Conservation (phyloP, 1,284 basidiomycete genomes). For the Naganishia sp. region DNA sequence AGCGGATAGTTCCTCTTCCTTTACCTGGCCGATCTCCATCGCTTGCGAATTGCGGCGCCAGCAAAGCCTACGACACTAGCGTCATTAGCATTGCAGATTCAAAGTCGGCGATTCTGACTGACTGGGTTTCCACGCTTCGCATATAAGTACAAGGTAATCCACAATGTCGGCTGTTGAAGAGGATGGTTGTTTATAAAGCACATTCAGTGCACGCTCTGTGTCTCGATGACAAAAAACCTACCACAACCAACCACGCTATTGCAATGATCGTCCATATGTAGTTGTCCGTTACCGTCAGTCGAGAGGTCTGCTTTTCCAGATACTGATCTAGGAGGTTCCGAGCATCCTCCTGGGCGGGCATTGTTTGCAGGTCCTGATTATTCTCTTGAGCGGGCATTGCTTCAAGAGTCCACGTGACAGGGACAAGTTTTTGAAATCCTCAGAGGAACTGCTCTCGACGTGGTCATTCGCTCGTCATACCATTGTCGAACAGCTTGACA, state of each 20-base stretch:
- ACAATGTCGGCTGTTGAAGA: background rate
- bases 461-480: no score
- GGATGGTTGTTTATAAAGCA: background rate
- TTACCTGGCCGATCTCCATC: background rate
- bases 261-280: constrained; percentile 1
- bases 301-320: constrained; percentile 11
- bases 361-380: background rate
- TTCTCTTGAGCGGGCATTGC: background rate
- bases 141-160: background rate
- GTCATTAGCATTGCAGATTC: no score
- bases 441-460: no score
- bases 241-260: constrained; percentile 4
- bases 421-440: no score
- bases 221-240: background rate
- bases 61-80: background rate
- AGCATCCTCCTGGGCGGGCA: background rate
- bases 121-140: background rate
- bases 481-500: no score
- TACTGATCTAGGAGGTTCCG: background rate
- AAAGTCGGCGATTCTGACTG: background rate
- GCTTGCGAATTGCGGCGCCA: constrained; percentile 6
- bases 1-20: background rate
- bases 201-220: no score
- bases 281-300: constrained; percentile 10
- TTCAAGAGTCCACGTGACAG: no score